Base-by-base conservation (phyloP, 2,329 filamentous ascomycete genomes). In the Sporothrix luriei region DNA sequence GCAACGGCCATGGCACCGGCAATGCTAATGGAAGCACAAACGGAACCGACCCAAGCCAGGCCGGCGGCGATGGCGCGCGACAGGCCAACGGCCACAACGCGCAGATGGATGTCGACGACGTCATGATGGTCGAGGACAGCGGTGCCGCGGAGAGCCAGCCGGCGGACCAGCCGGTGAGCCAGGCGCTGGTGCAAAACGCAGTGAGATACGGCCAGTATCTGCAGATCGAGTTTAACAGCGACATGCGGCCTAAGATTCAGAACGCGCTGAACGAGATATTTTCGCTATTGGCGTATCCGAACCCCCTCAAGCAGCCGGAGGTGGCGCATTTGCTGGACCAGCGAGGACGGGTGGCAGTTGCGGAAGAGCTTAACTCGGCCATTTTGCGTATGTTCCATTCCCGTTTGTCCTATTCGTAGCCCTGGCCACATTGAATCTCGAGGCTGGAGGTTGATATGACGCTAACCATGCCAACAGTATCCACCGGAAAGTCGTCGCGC, bases 311-410 rank as follows among this genome's bases (percentile, higher is more conserved):
- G 74, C 92, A 91, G 72, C 84, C 86, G 64, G 87, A 90, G 71
- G 86, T 97, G 70, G 89, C 90, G 19, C 90, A 92, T 76, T 81
- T 97, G 71, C 82, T 99, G 70, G 92, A 97, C 75, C 84, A 86
- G 51, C 87, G 86, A 67, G 93, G 92, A 1, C 84, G 95, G 55
- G 87, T 89, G 21, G 84, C 88, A 21, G 92, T 98, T 52, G 94
- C 94, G 10, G 95, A 99, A 81, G 94, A 97, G 78, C 83, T 99
- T 69, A 98, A 98, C 79, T 92, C 92, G 71, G 94, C 93, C 61
- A 97, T 99, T 75, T 79, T 99, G 71, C 88, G 93, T 97, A 82
- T 82, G 89, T 84, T 33, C 33, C 33, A 7, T 7, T 33, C 33
- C 33, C 4, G n/a, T 7, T 33, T 33, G 33, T 7, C 33, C 33